phyloP scores from a whole-genome alignment of 73 alveolate species.

The Effrenium voratum region DNA sequence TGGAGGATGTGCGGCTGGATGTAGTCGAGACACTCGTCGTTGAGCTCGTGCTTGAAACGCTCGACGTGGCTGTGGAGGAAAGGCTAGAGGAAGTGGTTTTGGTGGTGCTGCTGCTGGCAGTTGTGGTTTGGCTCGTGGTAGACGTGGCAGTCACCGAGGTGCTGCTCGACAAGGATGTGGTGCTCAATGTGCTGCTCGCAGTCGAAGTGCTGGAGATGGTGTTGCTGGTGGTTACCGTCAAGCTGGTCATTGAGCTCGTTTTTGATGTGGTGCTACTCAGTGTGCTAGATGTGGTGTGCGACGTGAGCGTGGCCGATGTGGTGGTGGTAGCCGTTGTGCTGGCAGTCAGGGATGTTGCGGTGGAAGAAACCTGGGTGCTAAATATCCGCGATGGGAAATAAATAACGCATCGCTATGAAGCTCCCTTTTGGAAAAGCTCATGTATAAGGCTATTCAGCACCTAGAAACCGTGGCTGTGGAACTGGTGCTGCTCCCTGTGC shows the following conservation, averaged over 20 bases:
- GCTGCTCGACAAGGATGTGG: conserved; percentile 6
- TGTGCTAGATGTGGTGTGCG: conserved; percentile 1
- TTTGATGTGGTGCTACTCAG: neutral
- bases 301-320: neutral
- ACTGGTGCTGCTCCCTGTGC: neutral
- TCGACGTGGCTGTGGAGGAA: neutral
- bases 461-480: neutral
- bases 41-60: neutral
- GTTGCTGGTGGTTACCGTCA: neutral
- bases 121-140: neutral
- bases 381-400: too few relatives aligned
- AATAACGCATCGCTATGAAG: too few relatives aligned
- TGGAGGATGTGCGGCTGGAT: neutral
- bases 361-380: too few relatives aligned
- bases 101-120: conserved; percentile 23
- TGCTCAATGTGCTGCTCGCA: neutral
- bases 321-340: neutral
- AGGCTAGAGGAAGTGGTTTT: conserved; percentile 6
- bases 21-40: conserved; percentile 14
- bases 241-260: neutral
- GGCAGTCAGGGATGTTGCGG: neutral
- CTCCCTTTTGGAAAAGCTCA: neutral
- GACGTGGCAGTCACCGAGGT: conserved; percentile 15
- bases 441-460: neutral
- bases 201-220: conserved; percentile 41